phyloP scores from a whole-genome alignment of 306 rosid species.

The Vachellia pachyceras region DNA sequence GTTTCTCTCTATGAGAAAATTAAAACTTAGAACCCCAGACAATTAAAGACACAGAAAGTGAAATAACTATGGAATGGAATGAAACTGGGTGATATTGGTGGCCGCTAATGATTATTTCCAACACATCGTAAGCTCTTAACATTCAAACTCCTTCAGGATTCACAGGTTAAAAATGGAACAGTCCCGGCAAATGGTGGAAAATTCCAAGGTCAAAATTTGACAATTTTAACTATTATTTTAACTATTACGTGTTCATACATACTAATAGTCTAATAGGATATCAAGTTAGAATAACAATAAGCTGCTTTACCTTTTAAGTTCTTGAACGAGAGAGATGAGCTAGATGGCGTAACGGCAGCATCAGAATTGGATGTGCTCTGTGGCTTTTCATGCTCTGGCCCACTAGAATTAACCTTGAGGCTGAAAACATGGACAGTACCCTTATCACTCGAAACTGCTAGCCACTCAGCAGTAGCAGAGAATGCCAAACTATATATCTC shows the following conservation, averaged over 20 bases:
- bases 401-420: constrained; percentile 57
- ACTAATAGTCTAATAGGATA: constrained; percentile 4
- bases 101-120: not conserved
- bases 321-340: constrained; percentile 61
- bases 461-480: constrained; percentile 64
- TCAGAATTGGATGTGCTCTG: constrained; percentile 44
- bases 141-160: not conserved
- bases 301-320: constrained; percentile 47
- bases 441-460: constrained; percentile 79
- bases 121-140: not conserved
- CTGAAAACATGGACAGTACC: constrained; percentile 71
- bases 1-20: not conserved
- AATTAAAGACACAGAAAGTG: not conserved
- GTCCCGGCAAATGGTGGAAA: not conserved
- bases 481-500: constrained; percentile 76
- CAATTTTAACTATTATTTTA: not conserved
- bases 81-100: not conserved
- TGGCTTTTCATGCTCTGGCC: constrained; percentile 43
- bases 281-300: not conserved
- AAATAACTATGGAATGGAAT: not conserved
- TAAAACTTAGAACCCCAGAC: not conserved
- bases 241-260: not conserved
- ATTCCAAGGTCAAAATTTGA: not conserved
- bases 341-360: constrained; percentile 44
- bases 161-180: constrained; percentile 1